Base-by-base conservation (phyloP, 192 early-diverging fungal species). In the Umbelopsis vinacea region DNA sequence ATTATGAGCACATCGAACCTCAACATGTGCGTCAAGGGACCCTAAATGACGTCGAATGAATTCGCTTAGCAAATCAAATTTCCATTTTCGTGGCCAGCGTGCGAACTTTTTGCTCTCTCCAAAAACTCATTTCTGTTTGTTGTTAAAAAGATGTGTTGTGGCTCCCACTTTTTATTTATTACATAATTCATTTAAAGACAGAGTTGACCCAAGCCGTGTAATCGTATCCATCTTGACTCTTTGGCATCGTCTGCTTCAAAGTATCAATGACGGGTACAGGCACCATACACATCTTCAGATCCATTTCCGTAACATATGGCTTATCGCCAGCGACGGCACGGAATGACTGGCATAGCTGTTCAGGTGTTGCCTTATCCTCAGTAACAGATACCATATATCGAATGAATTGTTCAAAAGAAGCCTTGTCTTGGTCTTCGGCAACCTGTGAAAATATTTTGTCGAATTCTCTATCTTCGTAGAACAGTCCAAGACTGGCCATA, bases 351-450 rank as follows among this genome's bases (percentile, higher is more conserved):
- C 85, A 83, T 21, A 97, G 83, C 82, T 97, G 94, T 50, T 97
- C 93, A 8, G 92, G 90, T 43, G 90, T 93, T 6, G 93, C 90
- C 71, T 95, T 93, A 80, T 97, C 95, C 80, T 98, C 95, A 48
- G 94, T 94, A 9, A 96, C 85, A 37, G 85, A 87, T 2, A 92
- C 87, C 89, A 96, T 89, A 73, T 90, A 96, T 40, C 88, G 85
- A 71, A 97, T 94, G 71, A 95, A 97, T 78, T 92, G 90, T 68
- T 96, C 93, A 75, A 97, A 97, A 11, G 90, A 86, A 21, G 95
- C 89, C 29, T 91, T 86, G 35, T 88, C 84, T 19, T 76, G 76
- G 24, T 89, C 88, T 52, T 87, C 82, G 10, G 89, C 79, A 33
- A 91, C 84, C 29, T 89, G 82, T 15, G 77, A 75, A 79, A 94